Conservation (phyloP, 2,329 filamentous ascomycete species). For the Lachnellula cervina region DNA sequence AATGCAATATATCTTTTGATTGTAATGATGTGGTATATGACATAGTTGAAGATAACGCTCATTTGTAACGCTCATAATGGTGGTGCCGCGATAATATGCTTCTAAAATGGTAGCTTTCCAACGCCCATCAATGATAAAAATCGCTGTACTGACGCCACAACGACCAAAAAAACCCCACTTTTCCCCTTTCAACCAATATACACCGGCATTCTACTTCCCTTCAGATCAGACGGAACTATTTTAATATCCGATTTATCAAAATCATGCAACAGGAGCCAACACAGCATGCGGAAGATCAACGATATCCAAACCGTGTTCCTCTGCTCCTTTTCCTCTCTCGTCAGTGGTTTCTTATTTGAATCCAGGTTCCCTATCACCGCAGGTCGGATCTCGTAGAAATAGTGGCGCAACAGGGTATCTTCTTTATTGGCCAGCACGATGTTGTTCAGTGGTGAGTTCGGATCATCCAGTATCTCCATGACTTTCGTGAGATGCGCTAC, state of each 20-base stretch:
- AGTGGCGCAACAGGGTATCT: constrained; percentile 46
- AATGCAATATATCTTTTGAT: neutral
- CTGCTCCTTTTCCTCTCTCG: constrained; percentile 15
- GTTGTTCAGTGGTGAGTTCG: constrained; percentile 30
- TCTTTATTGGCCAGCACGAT: constrained; percentile 44
- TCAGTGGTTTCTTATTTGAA: constrained; percentile 21
- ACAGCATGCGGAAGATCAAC: constrained; percentile 51
- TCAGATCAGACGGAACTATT: constrained; percentile 46
- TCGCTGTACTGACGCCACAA: constrained; percentile 55
- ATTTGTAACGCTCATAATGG: neutral
- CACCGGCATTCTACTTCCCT: constrained; percentile 50
- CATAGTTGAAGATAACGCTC: neutral
- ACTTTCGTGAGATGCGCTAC: constrained; percentile 25
- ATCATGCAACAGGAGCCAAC: constrained; percentile 52
- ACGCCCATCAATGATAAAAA: constrained; percentile 52
- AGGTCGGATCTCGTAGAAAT: constrained; percentile 43
- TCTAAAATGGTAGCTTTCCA: constrained; percentile 43
- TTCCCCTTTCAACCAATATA: constrained; percentile 39
- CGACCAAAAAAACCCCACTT: constrained; percentile 52
- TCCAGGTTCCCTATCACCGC: constrained; percentile 36
- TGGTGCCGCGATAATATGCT: neutral
- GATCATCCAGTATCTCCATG: constrained; percentile 43
- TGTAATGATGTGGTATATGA: neutral
- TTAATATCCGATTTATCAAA: constrained; percentile 51
- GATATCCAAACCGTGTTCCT: constrained; percentile 46